Conservation (phyloP, 345 rosid genomes). For the Pugionium cornutum region DNA sequence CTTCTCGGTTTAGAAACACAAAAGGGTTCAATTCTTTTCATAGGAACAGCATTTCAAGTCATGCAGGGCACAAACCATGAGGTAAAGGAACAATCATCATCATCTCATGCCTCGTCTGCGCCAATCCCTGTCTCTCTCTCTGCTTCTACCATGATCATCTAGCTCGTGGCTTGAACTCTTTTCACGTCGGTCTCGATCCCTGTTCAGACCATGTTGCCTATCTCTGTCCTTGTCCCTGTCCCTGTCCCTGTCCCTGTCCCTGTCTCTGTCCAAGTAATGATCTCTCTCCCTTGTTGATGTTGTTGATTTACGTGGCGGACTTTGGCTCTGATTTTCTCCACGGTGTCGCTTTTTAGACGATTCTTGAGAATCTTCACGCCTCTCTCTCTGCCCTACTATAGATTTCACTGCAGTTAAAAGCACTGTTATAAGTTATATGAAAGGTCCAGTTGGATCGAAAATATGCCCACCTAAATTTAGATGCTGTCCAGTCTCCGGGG, state of each 20-base stretch:
- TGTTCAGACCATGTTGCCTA: conserved; percentile 41
- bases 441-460: not conserved
- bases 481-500: too few relatives aligned
- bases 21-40: conserved; percentile 3
- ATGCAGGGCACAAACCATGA: conserved; percentile 29
- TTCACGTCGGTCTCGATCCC: conserved; percentile 59
- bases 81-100: conserved; percentile 29
- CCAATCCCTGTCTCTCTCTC: conserved; percentile 75
- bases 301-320: conserved; percentile 70
- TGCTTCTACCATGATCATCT: conserved; percentile 66
- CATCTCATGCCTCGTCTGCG: conserved; percentile 53
- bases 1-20: conserved; percentile 20
- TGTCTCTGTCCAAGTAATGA: conserved; percentile 47
- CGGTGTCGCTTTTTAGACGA: conserved; percentile 79
- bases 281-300: conserved; percentile 56
- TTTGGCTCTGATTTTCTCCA: conserved; percentile 55
- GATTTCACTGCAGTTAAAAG: conserved; percentile 55
- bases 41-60: conserved; percentile 12
- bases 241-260: conserved; percentile 50
- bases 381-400: conserved; percentile 61
- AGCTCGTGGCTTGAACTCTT: conserved; percentile 77
- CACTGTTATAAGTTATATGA: not conserved
- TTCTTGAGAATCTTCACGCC: conserved; percentile 59
- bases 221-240: conserved; percentile 61
- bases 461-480: too few relatives aligned